These are phyloP conservation scores for Skeletonema potamos DNA, from an alignment of 108 stramenopile species.

Conservation along the genomic window DNA sequence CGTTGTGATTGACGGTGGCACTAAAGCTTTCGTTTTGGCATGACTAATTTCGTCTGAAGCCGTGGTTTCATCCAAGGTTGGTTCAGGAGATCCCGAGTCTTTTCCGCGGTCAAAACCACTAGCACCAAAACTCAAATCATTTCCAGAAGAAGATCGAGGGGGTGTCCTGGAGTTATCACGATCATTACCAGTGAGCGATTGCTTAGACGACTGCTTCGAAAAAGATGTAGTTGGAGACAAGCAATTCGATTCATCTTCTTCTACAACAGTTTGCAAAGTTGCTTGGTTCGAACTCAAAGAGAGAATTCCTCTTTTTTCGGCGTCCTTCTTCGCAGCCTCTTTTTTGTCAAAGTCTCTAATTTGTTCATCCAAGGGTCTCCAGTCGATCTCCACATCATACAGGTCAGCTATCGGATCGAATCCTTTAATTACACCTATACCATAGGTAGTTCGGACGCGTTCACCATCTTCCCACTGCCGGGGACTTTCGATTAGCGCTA, in stretches of 20 bases:
- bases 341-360: conserved; percentile 54
- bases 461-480: conserved; percentile 70
- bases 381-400: conserved; percentile 87
- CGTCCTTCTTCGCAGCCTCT: conserved; percentile 46
- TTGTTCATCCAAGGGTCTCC: conserved; percentile 83
- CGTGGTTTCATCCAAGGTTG: conserved; percentile 29
- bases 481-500: conserved; percentile 63
- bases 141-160: not conserved
- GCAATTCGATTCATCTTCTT: conserved; percentile 52
- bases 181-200: conserved; percentile 26
- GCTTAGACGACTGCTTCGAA: conserved; percentile 40
- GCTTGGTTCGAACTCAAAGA: conserved; percentile 23
- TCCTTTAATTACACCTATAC: conserved; percentile 61
- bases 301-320: conserved; percentile 14
- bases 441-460: conserved; percentile 83
- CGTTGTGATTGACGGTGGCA: conserved; percentile 3
- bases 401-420: conserved; percentile 76
- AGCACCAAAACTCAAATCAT: conserved; percentile 32
- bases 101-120: conserved; percentile 15
- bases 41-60: conserved; percentile 15
- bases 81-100: conserved; percentile 9
- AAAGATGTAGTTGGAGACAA: conserved; percentile 45
- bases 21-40: conserved; percentile 5
- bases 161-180: not conserved
- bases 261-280: conserved; percentile 73